Evolutionary conservation across 768 basidiomycete species (phyloP), one percentile per base, ranked within the genome.

Genomic region (Panaeolus papilionaceus): DNA sequence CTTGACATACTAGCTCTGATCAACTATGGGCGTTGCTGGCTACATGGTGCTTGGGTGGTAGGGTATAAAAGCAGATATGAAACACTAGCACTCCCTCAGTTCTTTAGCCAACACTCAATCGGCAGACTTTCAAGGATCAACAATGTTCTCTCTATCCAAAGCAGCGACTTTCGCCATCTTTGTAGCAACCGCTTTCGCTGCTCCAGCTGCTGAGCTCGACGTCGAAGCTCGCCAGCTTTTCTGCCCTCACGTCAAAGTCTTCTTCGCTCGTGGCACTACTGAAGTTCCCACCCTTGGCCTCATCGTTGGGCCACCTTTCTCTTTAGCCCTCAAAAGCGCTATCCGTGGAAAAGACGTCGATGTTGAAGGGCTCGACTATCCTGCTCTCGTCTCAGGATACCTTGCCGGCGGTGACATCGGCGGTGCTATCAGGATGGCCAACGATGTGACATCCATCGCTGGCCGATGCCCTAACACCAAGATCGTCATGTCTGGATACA

Each of bases 401-500:
- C 38, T 40, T 7, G 40, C 54, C 0, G 23, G 62, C 10, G 45
- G 28, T 44, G 49, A 37, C 67, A 18, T 28, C 16, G 62, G 68
- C 5, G 80, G 79, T 8, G 74, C 76, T 0, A 67, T 67, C 38
- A 78, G 75, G 10, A 79, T 80, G 79, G 79, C 77, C 3, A 68
- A 65, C 38, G 72, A 58, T 45, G 76, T 77, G 4, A 74, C 68
- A 16, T 65, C 72, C 2, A 71, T 64, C 23, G 76, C 77, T 2
- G 76, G 38, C 37, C 64, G 75, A 1, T 79, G 78, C 67, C 75
- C 78, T 3, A 65, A 74, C 63, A 76, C 77, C 9, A 73, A 71
- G 42, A 79, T 79, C n/a, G 75, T 79, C 54, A 75, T 77, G 16
- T 76, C 76, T 54, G 77, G 77, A 7, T 79, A 78, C 66, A 78